A percentile compares a stretch with the other conserved stretches of the same genome.
These are phyloP conservation scores for Yarrowia divulgata DNA, from an alignment of 805 yeast genomes.

Conservation along the genomic window DNA sequence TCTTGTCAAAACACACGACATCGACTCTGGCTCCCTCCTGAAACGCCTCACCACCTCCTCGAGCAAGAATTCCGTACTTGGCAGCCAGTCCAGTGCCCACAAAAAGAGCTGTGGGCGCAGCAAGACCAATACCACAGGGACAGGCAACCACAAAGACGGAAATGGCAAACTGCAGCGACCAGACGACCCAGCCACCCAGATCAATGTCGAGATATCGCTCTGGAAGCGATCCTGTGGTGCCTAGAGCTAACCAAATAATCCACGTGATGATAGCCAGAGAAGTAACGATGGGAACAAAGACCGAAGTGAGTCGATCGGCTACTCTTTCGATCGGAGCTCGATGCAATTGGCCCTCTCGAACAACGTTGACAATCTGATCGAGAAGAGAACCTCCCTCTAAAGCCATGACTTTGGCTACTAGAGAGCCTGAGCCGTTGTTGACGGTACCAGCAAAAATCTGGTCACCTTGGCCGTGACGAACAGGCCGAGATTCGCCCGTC, in stretches of 20 bases:
- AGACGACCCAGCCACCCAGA: conserved; percentile 75
- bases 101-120: conserved; percentile 84
- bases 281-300: conserved; percentile 75
- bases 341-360: conserved; percentile 73
- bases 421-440: conserved; percentile 63
- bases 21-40: conserved; percentile 74
- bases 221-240: conserved; percentile 63
- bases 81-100: conserved; percentile 85
- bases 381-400: conserved; percentile 69
- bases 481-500: conserved; percentile 82
- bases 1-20: conserved; percentile 76
- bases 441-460: conserved; percentile 77
- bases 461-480: conserved; percentile 64
- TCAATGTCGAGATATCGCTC: conserved; percentile 63
- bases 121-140: conserved; percentile 85
- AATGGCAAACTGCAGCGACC: conserved; percentile 80
- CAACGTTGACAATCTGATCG: conserved; percentile 73
- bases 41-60: conserved; percentile 84
- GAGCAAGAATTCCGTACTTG: conserved; percentile 72
- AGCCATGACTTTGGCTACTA: conserved; percentile 63
- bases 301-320: conserved; percentile 72
- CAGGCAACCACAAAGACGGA: conserved; percentile 85
- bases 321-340: conserved; percentile 76
- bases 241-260: conserved; percentile 71
- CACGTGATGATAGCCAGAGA: conserved; percentile 67